Evolutionary conservation across 805 yeast species (phyloP).

Genomic region (Spathaspora boniae): DNA sequence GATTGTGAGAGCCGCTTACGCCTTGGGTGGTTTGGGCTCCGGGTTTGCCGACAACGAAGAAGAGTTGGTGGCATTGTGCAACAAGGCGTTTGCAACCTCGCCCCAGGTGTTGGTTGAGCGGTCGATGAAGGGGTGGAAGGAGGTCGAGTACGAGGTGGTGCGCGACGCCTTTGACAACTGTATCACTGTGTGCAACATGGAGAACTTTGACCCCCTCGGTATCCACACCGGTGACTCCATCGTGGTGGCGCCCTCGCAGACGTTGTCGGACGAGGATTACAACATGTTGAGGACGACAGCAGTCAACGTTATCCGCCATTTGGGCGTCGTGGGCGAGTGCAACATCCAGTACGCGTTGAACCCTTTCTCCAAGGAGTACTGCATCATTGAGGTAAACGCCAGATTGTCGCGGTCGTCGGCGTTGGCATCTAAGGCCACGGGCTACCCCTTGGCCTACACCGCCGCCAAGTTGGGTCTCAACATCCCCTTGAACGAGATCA

Average conservation of each 20-base stretch:
- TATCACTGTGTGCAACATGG: constrained; percentile 99
- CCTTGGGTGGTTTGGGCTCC: constrained; percentile 96
- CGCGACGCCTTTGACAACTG: constrained; percentile 97
- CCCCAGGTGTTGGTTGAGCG: constrained; percentile 95
- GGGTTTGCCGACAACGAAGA: constrained; percentile 91
- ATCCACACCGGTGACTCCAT: constrained; percentile 99
- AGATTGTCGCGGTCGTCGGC: constrained; percentile 98
- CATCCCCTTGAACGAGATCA: constrained; percentile 86
- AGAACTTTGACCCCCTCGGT: constrained; percentile 96
- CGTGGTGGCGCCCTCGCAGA: constrained; percentile 98
- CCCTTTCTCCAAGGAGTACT: constrained; percentile 90
- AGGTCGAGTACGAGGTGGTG: constrained; percentile 97
- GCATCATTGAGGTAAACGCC: constrained; percentile 97
- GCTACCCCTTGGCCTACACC: constrained; percentile 95
- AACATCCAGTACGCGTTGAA: constrained; percentile 95
- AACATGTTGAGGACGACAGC: constrained; percentile 98
- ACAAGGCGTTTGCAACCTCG: constrained; percentile 89
- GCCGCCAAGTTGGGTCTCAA: constrained; percentile 96
- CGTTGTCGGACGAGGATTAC: constrained; percentile 93
- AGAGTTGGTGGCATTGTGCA: constrained; percentile 80
- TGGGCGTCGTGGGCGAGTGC: constrained; percentile 99
- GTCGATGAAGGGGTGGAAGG: constrained; percentile 99
- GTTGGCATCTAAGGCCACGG: constrained; percentile 97
- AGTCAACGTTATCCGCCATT: constrained; percentile 91
- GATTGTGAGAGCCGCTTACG: constrained; percentile 95